Percentiles rank a stretch among this genome's conserved stretches.
Evolutionary conservation across 257 asterid genomes (phyloP).

Genomic region (Forsythia viridissima): DNA sequence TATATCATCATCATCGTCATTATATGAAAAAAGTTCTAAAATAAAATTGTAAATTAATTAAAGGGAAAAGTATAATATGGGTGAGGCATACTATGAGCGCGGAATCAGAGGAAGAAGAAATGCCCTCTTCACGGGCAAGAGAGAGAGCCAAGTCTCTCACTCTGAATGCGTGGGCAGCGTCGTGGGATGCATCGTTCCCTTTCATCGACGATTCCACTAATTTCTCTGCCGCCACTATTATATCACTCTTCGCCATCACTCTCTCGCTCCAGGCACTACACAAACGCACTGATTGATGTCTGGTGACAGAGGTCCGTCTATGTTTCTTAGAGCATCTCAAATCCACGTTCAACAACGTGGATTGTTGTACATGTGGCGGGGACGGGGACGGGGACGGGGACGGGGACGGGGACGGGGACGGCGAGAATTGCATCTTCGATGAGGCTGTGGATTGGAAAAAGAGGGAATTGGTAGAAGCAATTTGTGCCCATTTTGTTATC

Average conservation of each 20-base stretch:
- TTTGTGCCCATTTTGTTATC: no score
- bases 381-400: no score
- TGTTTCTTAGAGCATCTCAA: no score
- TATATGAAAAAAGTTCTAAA: not conserved
- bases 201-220: conserved; percentile 72
- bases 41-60: not conserved
- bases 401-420: no score
- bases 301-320: not conserved
- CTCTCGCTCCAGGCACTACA: no score
- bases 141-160: conserved; percentile 90
- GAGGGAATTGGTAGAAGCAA: no score
- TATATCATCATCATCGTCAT: no score
- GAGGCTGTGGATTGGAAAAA: no score
- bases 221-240: conserved; percentile 64
- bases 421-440: no score
- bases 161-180: conserved; percentile 90
- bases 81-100: conserved; percentile 46
- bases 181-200: conserved; percentile 93
- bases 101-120: conserved; percentile 55
- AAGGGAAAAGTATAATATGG: not conserved
- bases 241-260: conserved; percentile 48
- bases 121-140: conserved; percentile 76
- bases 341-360: no score
- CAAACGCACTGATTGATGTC: not conserved
- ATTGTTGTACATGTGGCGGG: no score